Evolutionary conservation across 208 protist genomes (phyloP).

Genomic region (Dictyostelium gargantuum): DNA sequence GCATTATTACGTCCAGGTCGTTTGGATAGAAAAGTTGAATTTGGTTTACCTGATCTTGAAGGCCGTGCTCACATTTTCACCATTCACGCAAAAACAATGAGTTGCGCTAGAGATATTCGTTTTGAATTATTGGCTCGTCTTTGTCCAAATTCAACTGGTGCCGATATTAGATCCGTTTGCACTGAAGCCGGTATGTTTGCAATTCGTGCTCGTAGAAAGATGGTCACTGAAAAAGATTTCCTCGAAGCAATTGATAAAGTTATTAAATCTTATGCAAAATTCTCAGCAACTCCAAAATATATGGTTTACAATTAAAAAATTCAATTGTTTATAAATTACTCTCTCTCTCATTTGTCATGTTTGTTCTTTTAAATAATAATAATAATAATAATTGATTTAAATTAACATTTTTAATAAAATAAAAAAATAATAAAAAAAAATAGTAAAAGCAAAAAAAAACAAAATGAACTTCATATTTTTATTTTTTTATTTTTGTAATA

Average conservation of each 20-base stretch:
- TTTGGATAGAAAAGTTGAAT: constrained; percentile 99
- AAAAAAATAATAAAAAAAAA: too few relatives aligned
- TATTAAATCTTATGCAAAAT: constrained; percentile 99
- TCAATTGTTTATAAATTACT: too few relatives aligned
- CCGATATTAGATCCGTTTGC: constrained; percentile 98
- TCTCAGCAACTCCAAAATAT: constrained; percentile 96
- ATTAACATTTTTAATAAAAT: too few relatives aligned
- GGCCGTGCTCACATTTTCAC: constrained; percentile 97
- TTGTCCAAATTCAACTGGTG: constrained; percentile 98
- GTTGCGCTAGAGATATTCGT: constrained; percentile 96
- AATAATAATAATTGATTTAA: too few relatives aligned
- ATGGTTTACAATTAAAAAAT: not conserved
- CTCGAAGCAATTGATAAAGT: constrained; percentile 99
- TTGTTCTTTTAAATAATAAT: too few relatives aligned
- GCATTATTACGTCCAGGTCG: constrained; percentile 99
- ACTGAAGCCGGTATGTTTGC: constrained; percentile 99
- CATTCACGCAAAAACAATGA: constrained; percentile 99
- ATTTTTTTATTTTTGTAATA: too few relatives aligned
- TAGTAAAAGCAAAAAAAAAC: too few relatives aligned
- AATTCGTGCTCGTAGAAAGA: constrained; percentile 98
- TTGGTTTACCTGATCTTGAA: constrained; percentile 98
- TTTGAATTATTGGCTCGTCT: constrained; percentile 99
- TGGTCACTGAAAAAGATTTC: constrained; percentile 99
- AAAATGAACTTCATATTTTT: too few relatives aligned
- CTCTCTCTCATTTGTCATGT: too few relatives aligned